phyloP scores from a whole-genome alignment of 441 rosid species.

The Mallotus japonicus region DNA sequence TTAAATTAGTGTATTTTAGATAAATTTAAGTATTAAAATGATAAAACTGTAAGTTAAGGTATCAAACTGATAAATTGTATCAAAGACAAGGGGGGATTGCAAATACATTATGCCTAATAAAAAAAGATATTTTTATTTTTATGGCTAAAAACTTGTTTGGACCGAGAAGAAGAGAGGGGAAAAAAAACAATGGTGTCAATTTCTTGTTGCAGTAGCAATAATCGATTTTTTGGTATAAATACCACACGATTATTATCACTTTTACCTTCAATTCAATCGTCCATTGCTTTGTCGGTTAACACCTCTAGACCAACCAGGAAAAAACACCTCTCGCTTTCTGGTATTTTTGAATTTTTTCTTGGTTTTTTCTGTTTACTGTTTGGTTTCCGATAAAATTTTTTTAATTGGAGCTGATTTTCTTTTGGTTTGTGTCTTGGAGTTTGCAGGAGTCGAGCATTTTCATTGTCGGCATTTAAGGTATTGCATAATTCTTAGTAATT shows the following conservation, averaged over 20 bases:
- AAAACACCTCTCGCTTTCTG: slow-evolving; percentile 28
- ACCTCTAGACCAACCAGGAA: slow-evolving; percentile 9
- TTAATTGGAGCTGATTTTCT: neutral
- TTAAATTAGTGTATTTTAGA: no score
- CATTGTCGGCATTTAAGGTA: slow-evolving; percentile 49
- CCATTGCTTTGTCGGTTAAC: neutral
- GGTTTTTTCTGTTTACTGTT: neutral
- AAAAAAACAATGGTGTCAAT: slow-evolving; percentile 46
- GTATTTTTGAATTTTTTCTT: slow-evolving; percentile 20
- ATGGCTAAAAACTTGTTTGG: neutral
- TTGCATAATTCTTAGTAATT: neutral
- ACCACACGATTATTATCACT: slow-evolving; percentile 25
- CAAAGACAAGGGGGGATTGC: no score
- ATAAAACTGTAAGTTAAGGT: no score
- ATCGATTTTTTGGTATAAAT: slow-evolving; percentile 48
- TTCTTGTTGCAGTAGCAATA: slow-evolving; percentile 25
- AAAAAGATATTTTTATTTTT: neutral
- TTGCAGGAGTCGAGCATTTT: slow-evolving; percentile 38
- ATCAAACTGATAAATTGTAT: no score
- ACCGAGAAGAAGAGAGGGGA: neutral
- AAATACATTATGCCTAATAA: neutral
- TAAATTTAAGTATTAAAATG: no score
- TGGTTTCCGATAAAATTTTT: neutral
- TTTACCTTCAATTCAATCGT: slow-evolving; percentile 29
- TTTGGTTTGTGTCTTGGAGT: slow-evolving; percentile 36